Evolutionary conservation across 129 eudicot genomes (phyloP).

Genomic region (Flaveria bidentis): DNA sequence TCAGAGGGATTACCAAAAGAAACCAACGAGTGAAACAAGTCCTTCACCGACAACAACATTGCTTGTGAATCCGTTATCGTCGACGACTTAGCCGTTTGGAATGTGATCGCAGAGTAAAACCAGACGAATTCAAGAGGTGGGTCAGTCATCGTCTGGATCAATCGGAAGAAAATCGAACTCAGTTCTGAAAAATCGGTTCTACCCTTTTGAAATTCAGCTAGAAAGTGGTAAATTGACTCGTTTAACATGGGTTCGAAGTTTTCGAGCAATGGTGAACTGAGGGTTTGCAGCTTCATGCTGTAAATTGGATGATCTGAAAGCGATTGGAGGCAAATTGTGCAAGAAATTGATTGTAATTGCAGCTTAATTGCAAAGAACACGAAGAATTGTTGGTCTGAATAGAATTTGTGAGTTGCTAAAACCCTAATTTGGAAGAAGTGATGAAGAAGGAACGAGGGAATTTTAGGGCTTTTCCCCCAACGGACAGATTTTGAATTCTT

Average conservation of each 20-base stretch:
- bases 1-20: constrained; percentile 46
- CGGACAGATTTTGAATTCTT: constrained; percentile 36
- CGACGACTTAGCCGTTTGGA: constrained; percentile 39
- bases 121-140: constrained; percentile 73
- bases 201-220: constrained; percentile 46
- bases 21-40: constrained; percentile 53
- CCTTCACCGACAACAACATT: constrained; percentile 37
- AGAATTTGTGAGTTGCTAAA: constrained; percentile 11
- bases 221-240: constrained; percentile 67
- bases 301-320: constrained; percentile 10
- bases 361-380: background rate
- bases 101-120: constrained; percentile 74
- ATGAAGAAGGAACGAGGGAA: constrained; percentile 37
- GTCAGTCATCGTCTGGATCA: constrained; percentile 65
- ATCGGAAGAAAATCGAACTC: constrained; percentile 59
- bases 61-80: constrained; percentile 11
- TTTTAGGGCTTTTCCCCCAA: constrained; percentile 38
- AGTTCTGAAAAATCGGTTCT: constrained; percentile 50
- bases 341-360: background rate
- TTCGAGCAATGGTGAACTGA: constrained; percentile 16
- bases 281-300: constrained; percentile 34
- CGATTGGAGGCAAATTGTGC: background rate
- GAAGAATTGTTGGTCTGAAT: background rate
- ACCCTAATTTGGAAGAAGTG: constrained; percentile 35
- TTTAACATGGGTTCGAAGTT: constrained; percentile 49